Evolutionary conservation across 768 basidiomycete species (phyloP), one percentile per base, ranked within the genome.

Genomic region (Royoungia palumana): DNA sequence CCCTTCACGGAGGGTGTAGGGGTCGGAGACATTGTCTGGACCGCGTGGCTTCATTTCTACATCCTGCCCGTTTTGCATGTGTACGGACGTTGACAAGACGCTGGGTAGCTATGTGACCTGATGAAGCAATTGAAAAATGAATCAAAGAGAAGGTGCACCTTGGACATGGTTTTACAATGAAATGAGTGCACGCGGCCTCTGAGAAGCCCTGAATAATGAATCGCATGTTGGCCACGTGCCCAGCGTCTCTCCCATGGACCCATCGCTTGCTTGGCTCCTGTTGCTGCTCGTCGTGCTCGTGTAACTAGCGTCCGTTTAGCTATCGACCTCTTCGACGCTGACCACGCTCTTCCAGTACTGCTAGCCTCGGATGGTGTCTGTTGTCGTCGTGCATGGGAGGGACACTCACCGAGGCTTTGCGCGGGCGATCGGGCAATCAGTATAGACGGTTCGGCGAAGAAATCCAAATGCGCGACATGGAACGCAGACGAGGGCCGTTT

Each of bases 381-480:
- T 65, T 87, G 42, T 83, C 83, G 28, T 85, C 83, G 7, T 85
- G 85, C 68, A 62, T 86, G 49, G 85, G 85, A 24, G 67, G 65
- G 24, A 63, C 69, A n/a, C 52, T 81, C 20, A 68, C 70, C 27
- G 72, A 72, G 37, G 56, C 83, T 20, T 81, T 79, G 79, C 70
- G 77, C 47, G 27, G 27, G 28, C 25, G 21, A 21, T 34, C 72
- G 49, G 50, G 67, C 25, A 56, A 16, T 32, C 65, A 66, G 44
- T 72, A 69, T 49, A 72, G 70, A 41, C 71, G 69, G 28, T 66
- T 72, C 27, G 74, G 70, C 27, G 76, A 78, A 39, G 70, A 74
- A 52, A 65, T 79, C 12, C 85, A 74, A 51, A 65, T 79, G 13
- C 85, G 80, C 78, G 85, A 87, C 67, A 80, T 87, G 81, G 77